Evolutionary conservation across 2,329 filamentous ascomycete genomes (phyloP), one percentile per base, ranked within the genome.

Genomic region (Sphaerostilbella broomeana): DNA sequence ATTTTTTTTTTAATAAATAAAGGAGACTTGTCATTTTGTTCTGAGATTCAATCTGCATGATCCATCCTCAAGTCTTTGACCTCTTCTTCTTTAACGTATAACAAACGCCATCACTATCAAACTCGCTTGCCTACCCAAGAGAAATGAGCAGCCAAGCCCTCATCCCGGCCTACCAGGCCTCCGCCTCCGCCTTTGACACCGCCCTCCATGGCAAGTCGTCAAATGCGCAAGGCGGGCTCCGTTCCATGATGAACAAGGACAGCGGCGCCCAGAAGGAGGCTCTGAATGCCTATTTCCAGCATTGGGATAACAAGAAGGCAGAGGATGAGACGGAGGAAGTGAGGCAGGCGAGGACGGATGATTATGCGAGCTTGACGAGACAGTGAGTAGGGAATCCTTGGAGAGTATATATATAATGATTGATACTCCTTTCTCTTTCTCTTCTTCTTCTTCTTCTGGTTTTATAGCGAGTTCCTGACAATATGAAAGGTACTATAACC

Each of bases 261-360:
- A 54, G 51, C 27, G 57, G 68, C 9, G 85, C 86, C 1, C 81
- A 90, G 53, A 78, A 84, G 55, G 81, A 82, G 37, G 87, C 87
- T 32, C 77, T 89, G 19, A 85, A 92, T 58, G 86, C 94, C 62
- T 95, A 95, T 68, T 94, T 94, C 72, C 94, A 94, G 74, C 88
- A 94, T 62, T 95, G 86, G 85, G 87, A 95, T 64, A 84, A 90
- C 70, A 88, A 94, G 68, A 65, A 69, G 31, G 84, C 70, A 21
- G 79, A 75, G 47, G 75, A 81, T 28, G 92, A 98, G 75, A 97
- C 90, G 2, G 77, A 35, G 4, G 40, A 11, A 2, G 22, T 33
- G 79, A 81, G 40, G 84, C 86, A 46, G 31, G 19, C 41, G 3
- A 41, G 44, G 12, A 17, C 41, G 51, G 17, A 42, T 20, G 3